Base-by-base conservation (phyloP, 495 filamentous ascomycete genomes). In the Annulohypoxylon nitens region DNA sequence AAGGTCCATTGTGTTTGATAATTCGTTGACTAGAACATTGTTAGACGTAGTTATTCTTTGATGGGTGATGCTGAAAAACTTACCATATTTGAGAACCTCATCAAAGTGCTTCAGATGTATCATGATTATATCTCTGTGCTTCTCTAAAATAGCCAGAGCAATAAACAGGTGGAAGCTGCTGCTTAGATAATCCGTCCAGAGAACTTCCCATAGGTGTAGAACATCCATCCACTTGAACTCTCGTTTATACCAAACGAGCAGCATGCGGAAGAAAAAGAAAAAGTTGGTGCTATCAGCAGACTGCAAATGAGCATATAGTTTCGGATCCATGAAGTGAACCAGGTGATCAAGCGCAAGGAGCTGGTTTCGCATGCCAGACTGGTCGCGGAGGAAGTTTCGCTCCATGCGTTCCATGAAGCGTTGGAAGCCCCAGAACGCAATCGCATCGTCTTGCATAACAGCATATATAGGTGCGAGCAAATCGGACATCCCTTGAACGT, bases 201-300 rank as follows among this genome's bases (percentile, higher is more conserved):
- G 84, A 2, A 87, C 86, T 81, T 99, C 96, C 95, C 96, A 99
- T 7, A 99, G 85, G 20, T 92, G 89, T 34, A 98, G 83, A 33
- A 97, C 88, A 76, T 98, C 93, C 43, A 84, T 77, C 93, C 94
- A 98, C 75, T 88, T 86, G 75, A 98, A 99, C 81, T 99, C 96
- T 3, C 96, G 92, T 83, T 99, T 98, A 81, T 95, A 99, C 95
- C 95, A 98, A 18, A 99, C 96, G 0, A 99, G 85, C 25, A 99
- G 84, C 95, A 98, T 98, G 25, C 96, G 91, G 87, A 98, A 99
- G 86, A 98, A 98, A 85, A 99, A 99, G 81, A 99, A 99, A 82
- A 98, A 99, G 81, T 99, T 98, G 18, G 96, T 98, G 74, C 90
- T 93, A 70, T 98, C 97, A 25, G 95, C 93, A 7, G 86, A 89